Conservation (phyloP, 2,329 filamentous ascomycete species). For the Juglanconis sp. region DNA sequence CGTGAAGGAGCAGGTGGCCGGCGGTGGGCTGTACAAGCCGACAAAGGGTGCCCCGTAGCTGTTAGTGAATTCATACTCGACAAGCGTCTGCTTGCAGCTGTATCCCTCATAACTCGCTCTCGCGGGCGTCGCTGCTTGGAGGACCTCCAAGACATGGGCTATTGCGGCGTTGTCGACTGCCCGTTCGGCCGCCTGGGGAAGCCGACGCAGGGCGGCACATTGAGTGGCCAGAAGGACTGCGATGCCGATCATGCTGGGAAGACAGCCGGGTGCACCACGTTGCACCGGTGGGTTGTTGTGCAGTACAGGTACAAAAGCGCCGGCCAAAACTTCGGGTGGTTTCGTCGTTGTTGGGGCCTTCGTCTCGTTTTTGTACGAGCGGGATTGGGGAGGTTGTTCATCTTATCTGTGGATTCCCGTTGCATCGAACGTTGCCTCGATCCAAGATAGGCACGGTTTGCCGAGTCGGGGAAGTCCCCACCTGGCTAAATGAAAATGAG, state of each 20-base stretch:
- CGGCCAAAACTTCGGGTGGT: no score
- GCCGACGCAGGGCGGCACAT: neutral
- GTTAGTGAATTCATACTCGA: constrained; percentile 26
- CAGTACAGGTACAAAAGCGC: no score
- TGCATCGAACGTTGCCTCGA: no score
- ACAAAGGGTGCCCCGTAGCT: constrained; percentile 28
- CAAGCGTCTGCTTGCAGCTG: constrained; percentile 23
- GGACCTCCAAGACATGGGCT: constrained; percentile 21
- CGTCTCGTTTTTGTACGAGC: no score
- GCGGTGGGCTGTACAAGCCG: constrained; percentile 24
- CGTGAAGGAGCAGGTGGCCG: constrained; percentile 26
- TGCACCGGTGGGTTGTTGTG: no score
- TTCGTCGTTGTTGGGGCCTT: no score
- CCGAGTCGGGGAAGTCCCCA: no score
- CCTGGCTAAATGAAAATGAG: no score
- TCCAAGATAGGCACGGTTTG: no score
- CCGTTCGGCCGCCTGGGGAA: neutral
- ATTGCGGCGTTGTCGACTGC: neutral
- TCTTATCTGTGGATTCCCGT: no score
- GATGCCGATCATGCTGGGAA: neutral
- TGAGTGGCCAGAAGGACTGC: neutral
- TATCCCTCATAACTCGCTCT: constrained; percentile 20
- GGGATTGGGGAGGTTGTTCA: no score
- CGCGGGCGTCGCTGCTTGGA: constrained; percentile 26
- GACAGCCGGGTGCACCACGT: no score